Conservation (phyloP, 805 yeast species). For the Myxozyma neotropica region DNA sequence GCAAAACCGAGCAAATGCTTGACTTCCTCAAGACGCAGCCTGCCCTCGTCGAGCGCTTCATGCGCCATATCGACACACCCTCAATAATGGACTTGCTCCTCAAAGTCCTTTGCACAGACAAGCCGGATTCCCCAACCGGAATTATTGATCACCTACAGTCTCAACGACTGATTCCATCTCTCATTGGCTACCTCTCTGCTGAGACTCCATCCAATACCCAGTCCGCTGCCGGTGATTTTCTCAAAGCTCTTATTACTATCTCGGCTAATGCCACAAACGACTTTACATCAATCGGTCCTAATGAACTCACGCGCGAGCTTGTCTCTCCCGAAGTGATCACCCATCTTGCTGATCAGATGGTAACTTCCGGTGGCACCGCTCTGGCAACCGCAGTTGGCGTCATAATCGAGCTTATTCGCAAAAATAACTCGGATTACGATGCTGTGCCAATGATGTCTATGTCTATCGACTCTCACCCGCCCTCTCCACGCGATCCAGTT, state of each 20-base stretch:
- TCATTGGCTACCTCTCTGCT: constrained; percentile 72
- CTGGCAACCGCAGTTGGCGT: constrained; percentile 93
- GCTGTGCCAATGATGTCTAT: constrained; percentile 80
- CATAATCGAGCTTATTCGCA: constrained; percentile 89
- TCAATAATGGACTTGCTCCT: constrained; percentile 90
- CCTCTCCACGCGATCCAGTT: constrained; percentile 88
- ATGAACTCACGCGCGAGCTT: constrained; percentile 86
- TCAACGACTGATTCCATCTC: constrained; percentile 71
- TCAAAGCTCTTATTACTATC: constrained; percentile 90
- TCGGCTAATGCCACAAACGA: constrained; percentile 91
- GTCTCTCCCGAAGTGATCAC: constrained; percentile 73
- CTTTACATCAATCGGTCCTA: constrained; percentile 93
- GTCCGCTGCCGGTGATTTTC: constrained; percentile 91
- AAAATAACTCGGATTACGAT: constrained; percentile 95
- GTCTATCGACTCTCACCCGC: constrained; percentile 86
- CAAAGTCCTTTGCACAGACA: constrained; percentile 89
- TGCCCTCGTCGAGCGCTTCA: constrained; percentile 73
- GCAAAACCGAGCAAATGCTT: constrained; percentile 72
- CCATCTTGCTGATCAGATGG: constrained; percentile 73
- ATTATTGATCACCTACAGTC: constrained; percentile 72
- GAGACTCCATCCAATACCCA: constrained; percentile 70
- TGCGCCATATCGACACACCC: constrained; percentile 87
- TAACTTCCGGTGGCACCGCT: constrained; percentile 76
- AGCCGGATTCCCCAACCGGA: constrained; percentile 85
- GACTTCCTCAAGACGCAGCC: constrained; percentile 68